Base-by-base conservation (phyloP, 768 basidiomycete species). In the Boletales sp. region DNA sequence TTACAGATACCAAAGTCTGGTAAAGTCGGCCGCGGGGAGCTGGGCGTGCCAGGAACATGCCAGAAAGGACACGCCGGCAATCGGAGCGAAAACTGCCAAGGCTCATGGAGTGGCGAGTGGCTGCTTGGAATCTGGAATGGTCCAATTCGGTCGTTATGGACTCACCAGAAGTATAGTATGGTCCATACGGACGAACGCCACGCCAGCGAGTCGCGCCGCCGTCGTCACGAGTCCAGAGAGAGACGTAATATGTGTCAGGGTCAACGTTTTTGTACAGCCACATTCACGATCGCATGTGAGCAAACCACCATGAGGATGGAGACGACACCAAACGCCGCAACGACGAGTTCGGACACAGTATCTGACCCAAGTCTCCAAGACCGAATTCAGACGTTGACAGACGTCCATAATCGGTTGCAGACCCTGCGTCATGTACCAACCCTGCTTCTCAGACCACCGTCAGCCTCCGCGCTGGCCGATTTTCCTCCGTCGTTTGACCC, bases 371-470 rank as follows among this genome's bases (percentile, higher is more conserved):
- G 54, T 18, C 68, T 78, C 37, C 68, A 75, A 52, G 68, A 63
- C 5, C 75, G 75, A 56, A 74, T 83, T 19, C 70, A 78, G 48
- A 63, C 72, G 1, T 68, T 83, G 14, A 70, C 73, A 9, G 75
- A 79, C 32, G 60, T 81, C 17, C 72, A 76, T 39, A 67, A 54
- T 42, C 72, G 74, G 6, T 51, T 83, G 9, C 73, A 77, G 31
- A 50, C 67, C 0, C 53, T 81, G 8, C 74, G 81, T 11, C 72
- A 74, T 41, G 68, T 78, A 10, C 80, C 82, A 4, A 59, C 72
- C 1, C 50, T 66, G 25, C 70, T 83, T 2, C 69, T 82, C 31
- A 70, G 69, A 43, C 67, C 73, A 1, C 69, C 77, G 0, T 55
- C 61, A 6, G 17, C 50, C 13, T 67, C 65, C 2, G 30, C 57